Percentiles rank a stretch among this genome's conserved stretches.
Conservation (phyloP, 441 rosid species). For the Corymbia calophylla region DNA sequence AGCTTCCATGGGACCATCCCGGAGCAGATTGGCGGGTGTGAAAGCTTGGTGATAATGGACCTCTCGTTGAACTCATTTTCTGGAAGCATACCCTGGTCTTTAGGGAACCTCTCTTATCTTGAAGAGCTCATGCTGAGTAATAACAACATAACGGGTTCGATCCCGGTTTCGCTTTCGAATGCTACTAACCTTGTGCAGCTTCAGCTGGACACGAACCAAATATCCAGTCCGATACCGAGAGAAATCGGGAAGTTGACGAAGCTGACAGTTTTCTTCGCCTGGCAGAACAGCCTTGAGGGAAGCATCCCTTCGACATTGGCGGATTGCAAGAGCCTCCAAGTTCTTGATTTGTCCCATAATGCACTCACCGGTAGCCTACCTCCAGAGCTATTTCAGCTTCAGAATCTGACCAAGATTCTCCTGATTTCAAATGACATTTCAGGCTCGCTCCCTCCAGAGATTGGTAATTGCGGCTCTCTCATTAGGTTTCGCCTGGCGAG, state of each 20-base stretch:
- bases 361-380: conserved; percentile 8
- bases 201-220: conserved; percentile 13
- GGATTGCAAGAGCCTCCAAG: not conserved
- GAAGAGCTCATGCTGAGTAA: conserved; percentile 18
- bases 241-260: conserved; percentile 8
- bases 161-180: conserved; percentile 1
- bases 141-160: conserved; percentile 12
- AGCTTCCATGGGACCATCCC: conserved; percentile 5
- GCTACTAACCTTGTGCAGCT: conserved; percentile 6
- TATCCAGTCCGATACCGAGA: conserved; percentile 9
- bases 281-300: conserved; percentile 11
- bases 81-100: conserved; percentile 4
- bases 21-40: conserved; percentile 3
- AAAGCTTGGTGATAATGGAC: conserved; percentile 4
- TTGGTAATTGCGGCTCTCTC: conserved; percentile 7
- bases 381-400: conserved; percentile 3
- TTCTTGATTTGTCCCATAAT: conserved; percentile 9
- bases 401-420: conserved; percentile 8
- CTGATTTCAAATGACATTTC: conserved; percentile 10
- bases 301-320: conserved; percentile 4
- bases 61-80: conserved; percentile 9
- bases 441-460: conserved; percentile 6
- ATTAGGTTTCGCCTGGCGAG: conserved; percentile 4
- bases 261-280: conserved; percentile 12
- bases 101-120: conserved; percentile 8